Percentiles rank a stretch among this genome's conserved stretches.
phyloP scores from a whole-genome alignment of 441 rosid genomes.

The Viola pubescens region DNA sequence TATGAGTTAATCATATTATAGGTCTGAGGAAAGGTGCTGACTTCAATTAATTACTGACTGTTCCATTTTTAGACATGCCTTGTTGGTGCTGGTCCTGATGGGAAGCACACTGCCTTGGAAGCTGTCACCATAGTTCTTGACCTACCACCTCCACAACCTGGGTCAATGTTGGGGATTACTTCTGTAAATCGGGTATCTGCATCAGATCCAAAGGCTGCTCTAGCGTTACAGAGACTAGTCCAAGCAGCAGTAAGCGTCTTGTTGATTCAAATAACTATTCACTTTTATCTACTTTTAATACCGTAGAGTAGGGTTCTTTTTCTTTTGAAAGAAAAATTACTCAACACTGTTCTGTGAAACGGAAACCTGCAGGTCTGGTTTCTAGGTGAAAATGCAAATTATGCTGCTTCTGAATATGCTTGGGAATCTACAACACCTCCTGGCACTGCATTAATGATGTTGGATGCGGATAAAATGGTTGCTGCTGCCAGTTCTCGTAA shows the following conservation, averaged over 20 bases:
- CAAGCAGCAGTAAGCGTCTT: constrained; percentile 93
- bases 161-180: constrained; percentile 84
- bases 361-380: constrained; percentile 80
- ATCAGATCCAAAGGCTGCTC: constrained; percentile 98
- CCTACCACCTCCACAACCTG: constrained; percentile 98
- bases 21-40: background rate
- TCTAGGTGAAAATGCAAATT: constrained; percentile 99
- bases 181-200: constrained; percentile 92
- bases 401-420: constrained; percentile 99
- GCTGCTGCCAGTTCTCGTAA: constrained; percentile 99
- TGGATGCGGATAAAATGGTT: constrained; percentile 99
- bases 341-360: constrained; percentile 7
- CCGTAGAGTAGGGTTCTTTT: background rate
- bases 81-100: constrained; percentile 99
- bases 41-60: background rate
- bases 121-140: constrained; percentile 99
- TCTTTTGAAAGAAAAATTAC: background rate
- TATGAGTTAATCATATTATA: background rate
- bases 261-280: constrained; percentile 3
- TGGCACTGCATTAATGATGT: constrained; percentile 99
- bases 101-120: constrained; percentile 98
- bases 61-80: constrained; percentile 70
- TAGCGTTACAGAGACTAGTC: constrained; percentile 92
- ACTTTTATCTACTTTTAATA: constrained; percentile 3
- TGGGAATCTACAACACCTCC: constrained; percentile 99